Base-by-base conservation (phyloP, 176 grass and related monocot genomes). In the Eragrostis curvula region DNA sequence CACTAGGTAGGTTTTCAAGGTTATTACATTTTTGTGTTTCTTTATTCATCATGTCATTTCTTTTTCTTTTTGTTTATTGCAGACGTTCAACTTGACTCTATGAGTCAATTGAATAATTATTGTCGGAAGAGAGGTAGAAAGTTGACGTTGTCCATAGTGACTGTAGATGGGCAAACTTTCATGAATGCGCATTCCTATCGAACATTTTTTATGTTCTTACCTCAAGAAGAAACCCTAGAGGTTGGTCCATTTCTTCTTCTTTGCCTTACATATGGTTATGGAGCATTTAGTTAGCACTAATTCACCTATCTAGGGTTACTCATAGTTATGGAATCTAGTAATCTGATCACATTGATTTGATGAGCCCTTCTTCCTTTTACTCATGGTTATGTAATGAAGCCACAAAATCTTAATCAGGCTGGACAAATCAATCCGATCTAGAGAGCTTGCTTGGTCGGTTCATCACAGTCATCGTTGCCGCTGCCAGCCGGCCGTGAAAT, bases 101-200 rank as follows among this genome's bases (percentile, higher is more conserved):
- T 95, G 90, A 89, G 3, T 46, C 90, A 89, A 50, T 83, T 98
- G 81, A 88, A 89, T 80, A 81, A 64, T 55, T 89, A 88, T 89
- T 71, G 81, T 61, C 95, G 93, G 84, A 98, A 88, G 86, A 87
- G 79, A 61, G 36, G 50, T 36, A 93, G 83, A 61, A 48, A 40
- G 1, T 27, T 88, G 79, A 92, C 92, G 70, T 79, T 21, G 80
- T 85, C 84, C 61, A 61, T n/a, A 85, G 92, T 36, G 32, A 36
- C 32, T 36, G 32, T 36, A 36, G 32, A 36, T 36, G 32, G 32
- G 32, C 32, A 36, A 36, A 36, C 32, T 36, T 36, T 36, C 32
- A 36, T 36, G 32, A 36, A 4, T 36, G 3, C 32, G 32, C 32
- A 36, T 36, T 36, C 32, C 32, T 36, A 36, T 36, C 32, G 32